Percentiles rank a stretch among this genome's conserved stretches.
Conservation (phyloP, 2,329 filamentous ascomycete species). For the Gremmenia infestans region DNA sequence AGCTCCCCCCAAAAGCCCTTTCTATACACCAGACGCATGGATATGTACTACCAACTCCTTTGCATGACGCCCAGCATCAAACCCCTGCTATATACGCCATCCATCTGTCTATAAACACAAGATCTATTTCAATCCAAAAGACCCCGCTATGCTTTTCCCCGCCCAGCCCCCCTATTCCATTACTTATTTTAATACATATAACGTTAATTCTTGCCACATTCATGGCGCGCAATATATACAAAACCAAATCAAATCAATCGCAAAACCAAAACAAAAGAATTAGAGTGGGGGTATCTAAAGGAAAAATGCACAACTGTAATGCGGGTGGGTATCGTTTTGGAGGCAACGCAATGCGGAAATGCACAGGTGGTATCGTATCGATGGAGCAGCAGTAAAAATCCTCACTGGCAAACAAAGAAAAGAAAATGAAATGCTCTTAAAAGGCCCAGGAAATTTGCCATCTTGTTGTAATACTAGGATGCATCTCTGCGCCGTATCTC, state of each 20-base stretch:
- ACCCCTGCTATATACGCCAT: no score
- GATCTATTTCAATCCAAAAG: no score
- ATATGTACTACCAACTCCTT: neutral
- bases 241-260: neutral
- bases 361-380: neutral
- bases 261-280: neutral
- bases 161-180: no score
- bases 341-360: neutral
- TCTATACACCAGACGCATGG: no score
- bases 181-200: neutral
- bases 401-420: neutral
- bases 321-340: neutral
- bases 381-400: neutral
- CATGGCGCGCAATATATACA: neutral
- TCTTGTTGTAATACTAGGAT: slow-evolving; percentile 12
- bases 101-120: no score
- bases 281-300: slow-evolving; percentile 1
- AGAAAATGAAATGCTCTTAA: neutral
- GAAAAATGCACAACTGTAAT: neutral
- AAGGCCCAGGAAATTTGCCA: slow-evolving; percentile 15
- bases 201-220: no score
- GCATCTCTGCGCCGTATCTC: slow-evolving; percentile 8
- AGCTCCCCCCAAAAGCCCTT: neutral
- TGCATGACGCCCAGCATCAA: no score
- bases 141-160: no score